Conservation (phyloP, 352 stramenopile genomes). For the Phytophthora capsici region DNA sequence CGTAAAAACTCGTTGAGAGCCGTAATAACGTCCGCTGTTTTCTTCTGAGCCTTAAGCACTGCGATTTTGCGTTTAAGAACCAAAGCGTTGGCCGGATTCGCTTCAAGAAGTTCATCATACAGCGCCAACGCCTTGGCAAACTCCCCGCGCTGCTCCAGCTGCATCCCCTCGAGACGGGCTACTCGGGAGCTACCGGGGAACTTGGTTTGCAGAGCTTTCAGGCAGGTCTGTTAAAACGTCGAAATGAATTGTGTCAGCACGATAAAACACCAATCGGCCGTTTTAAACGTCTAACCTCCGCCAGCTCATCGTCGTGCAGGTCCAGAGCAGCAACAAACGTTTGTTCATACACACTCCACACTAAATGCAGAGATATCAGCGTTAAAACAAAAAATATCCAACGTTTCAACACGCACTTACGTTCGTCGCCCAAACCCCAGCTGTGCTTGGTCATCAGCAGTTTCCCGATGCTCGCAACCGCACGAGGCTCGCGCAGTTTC, state of each 20-base stretch:
- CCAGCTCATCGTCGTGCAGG: constrained; percentile 61
- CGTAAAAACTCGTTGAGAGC: constrained; percentile 68
- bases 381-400: constrained; percentile 18
- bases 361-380: constrained; percentile 16
- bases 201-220: constrained; percentile 57
- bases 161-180: constrained; percentile 61
- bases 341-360: constrained; percentile 76
- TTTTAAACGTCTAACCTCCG: no score
- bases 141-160: constrained; percentile 61
- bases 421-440: constrained; percentile 58
- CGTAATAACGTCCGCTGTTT: constrained; percentile 55
- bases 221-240: constrained; percentile 30
- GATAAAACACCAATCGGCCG: neutral
- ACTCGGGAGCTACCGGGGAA: constrained; percentile 73
- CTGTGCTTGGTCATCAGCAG: constrained; percentile 58
- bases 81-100: constrained; percentile 65
- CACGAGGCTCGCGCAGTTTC: constrained; percentile 55
- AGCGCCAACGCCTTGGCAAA: constrained; percentile 61
- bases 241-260: neutral
- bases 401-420: constrained; percentile 33
- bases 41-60: constrained; percentile 70
- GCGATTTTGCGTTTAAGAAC: constrained; percentile 74
- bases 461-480: constrained; percentile 47
- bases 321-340: constrained; percentile 71
- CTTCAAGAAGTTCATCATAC: constrained; percentile 64